Conservation (phyloP, 495 filamentous ascomycete genomes). For the Glutinoglossum americanum region DNA sequence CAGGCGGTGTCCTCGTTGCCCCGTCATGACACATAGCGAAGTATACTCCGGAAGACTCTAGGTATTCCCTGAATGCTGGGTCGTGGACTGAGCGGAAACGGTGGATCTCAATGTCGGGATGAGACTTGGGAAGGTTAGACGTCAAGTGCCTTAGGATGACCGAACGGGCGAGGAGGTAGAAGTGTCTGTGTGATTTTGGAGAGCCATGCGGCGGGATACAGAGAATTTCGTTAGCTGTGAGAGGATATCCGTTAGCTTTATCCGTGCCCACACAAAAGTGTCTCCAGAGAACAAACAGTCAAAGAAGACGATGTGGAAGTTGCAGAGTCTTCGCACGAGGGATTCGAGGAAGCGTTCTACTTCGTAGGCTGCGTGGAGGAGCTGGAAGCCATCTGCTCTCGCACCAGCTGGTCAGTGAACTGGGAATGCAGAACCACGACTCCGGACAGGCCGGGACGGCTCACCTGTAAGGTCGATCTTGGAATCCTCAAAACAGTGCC, state of each 20-base stretch:
- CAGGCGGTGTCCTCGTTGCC: slow-evolving; percentile 6
- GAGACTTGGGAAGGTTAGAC: slow-evolving; percentile 12
- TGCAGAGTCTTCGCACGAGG: slow-evolving; percentile 37
- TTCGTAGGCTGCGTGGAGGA: slow-evolving; percentile 46
- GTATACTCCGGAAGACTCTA: slow-evolving; percentile 28
- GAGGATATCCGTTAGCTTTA: neutral
- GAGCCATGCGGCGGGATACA: slow-evolving; percentile 21
- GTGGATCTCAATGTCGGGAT: slow-evolving; percentile 19
- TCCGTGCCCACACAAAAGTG: neutral
- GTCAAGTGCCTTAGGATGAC: slow-evolving; percentile 41
- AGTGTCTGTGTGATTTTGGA: slow-evolving; percentile 1
- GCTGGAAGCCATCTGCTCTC: slow-evolving; percentile 35
- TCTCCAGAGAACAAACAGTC: slow-evolving; percentile 15
- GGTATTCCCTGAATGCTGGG: slow-evolving; percentile 28
- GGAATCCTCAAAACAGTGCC: slow-evolving; percentile 33
- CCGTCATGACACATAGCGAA: slow-evolving; percentile 55
- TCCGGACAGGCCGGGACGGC: slow-evolving; percentile 3
- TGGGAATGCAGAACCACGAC: neutral
- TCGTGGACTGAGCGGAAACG: slow-evolving; percentile 25
- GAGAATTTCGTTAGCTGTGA: slow-evolving; percentile 18
- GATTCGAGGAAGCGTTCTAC: slow-evolving; percentile 42
- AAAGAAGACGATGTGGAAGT: slow-evolving; percentile 51
- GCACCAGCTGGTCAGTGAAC: slow-evolving; percentile 2
- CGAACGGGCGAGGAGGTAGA: slow-evolving; percentile 35
- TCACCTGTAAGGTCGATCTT: slow-evolving; percentile 37